Evolutionary conservation across 208 protist species (phyloP).

Genomic region (Leishmania aethiopica): DNA sequence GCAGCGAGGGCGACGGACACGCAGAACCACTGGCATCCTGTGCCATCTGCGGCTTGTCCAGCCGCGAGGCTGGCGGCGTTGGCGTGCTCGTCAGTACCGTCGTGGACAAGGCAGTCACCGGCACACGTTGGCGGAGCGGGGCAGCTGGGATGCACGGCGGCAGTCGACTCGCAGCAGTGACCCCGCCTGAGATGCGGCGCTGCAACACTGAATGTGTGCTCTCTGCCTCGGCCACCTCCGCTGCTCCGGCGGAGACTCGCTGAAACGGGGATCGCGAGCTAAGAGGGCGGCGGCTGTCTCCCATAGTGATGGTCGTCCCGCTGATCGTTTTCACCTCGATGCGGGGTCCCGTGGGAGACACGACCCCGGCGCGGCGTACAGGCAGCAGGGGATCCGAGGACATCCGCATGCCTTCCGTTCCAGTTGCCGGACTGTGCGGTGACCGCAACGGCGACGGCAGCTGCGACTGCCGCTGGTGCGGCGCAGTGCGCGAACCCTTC

Average conservation of each 20-base stretch:
- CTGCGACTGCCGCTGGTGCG: background rate
- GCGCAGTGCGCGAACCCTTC: background rate
- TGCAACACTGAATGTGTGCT: background rate
- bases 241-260: background rate
- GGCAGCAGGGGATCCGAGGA: background rate
- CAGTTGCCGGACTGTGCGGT: background rate
- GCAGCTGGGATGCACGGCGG: background rate
- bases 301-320: background rate
- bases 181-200: conserved; percentile 6
- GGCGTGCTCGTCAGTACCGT: background rate
- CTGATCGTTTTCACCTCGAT: conserved; percentile 10
- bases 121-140: conserved; percentile 2
- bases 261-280: background rate
- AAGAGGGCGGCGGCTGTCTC: background rate
- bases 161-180: background rate
- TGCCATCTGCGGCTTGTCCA: background rate
- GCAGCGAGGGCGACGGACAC: background rate
- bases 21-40: background rate
- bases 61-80: background rate
- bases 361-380: conserved; percentile 12
- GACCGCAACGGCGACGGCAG: background rate
- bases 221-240: background rate
- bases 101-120: background rate
- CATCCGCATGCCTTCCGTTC: background rate
- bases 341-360: conserved; percentile 2